phyloP scores from a whole-genome alignment of 306 rosid species.

The Trifolium fragiferum region DNA sequence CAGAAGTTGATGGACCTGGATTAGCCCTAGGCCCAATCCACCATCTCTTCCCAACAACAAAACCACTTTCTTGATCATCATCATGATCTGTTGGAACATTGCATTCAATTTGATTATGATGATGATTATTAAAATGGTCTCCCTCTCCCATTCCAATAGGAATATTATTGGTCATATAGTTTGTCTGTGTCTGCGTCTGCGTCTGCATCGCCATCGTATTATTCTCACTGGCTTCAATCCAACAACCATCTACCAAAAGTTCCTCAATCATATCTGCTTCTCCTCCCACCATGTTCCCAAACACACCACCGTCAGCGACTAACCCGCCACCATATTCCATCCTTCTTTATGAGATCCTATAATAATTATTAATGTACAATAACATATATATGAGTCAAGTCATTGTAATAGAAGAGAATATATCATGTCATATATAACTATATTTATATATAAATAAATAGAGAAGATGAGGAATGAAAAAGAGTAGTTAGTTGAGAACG shows the following conservation, averaged over 20 bases:
- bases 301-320: constrained; percentile 13
- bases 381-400: neutral
- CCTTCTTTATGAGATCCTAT: neutral
- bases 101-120: neutral
- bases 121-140: constrained; percentile 1
- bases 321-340: constrained; percentile 49
- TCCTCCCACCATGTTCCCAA: constrained; percentile 21
- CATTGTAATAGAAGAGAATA: neutral
- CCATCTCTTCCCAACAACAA: constrained; percentile 47
- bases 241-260: constrained; percentile 51
- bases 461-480: neutral
- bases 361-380: neutral
- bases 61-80: neutral
- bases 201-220: constrained; percentile 4
- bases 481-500: constrained; percentile 18
- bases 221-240: constrained; percentile 51
- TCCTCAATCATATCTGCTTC: constrained; percentile 44
- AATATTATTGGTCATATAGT: neutral
- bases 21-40: constrained; percentile 55
- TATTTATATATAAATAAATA: neutral
- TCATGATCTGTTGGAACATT: neutral
- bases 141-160: neutral
- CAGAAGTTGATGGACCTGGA: constrained; percentile 45
- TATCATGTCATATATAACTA: neutral
- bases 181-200: neutral